Conservation (phyloP, 805 yeast genomes). For the Candida ponderosae region DNA sequence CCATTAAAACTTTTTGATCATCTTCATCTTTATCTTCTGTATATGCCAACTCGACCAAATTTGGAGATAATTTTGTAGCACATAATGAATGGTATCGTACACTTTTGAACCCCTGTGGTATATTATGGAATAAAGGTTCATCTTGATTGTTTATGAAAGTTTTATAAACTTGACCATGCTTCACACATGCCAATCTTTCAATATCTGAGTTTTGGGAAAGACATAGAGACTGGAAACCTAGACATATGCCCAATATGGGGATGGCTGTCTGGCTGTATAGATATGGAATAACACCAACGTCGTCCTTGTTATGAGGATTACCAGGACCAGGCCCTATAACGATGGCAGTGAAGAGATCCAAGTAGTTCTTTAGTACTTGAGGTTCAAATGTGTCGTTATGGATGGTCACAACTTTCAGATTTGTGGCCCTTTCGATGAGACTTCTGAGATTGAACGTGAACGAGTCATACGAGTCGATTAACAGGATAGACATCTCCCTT, state of each 20-base stretch:
- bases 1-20: slow-evolving; percentile 58
- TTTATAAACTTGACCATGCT: slow-evolving; percentile 79
- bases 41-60: slow-evolving; percentile 52
- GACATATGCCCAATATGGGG: slow-evolving; percentile 86
- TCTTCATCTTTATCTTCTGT: slow-evolving; percentile 37
- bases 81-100: slow-evolving; percentile 88
- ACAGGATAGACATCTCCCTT: slow-evolving; percentile 42
- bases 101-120: slow-evolving; percentile 44
- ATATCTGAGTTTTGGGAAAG: slow-evolving; percentile 51
- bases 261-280: slow-evolving; percentile 35
- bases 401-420: slow-evolving; percentile 25
- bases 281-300: slow-evolving; percentile 64
- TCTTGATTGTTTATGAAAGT: slow-evolving; percentile 25
- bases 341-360: slow-evolving; percentile 60
- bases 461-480: slow-evolving; percentile 92
- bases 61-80: slow-evolving; percentile 25
- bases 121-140: slow-evolving; percentile 31
- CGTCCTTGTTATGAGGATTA: slow-evolving; percentile 54
- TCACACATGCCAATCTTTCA: slow-evolving; percentile 43
- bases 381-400: slow-evolving; percentile 29
- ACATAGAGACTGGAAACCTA: slow-evolving; percentile 86
- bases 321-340: slow-evolving; percentile 99
- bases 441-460: slow-evolving; percentile 77
- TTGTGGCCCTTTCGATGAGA: slow-evolving; percentile 48
- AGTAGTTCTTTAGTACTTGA: slow-evolving; percentile 29